A percentile compares a stretch with the other conserved stretches of the same genome.
Evolutionary conservation across 306 rosid genomes (phyloP).

Genomic region (Sicyos baderoa): DNA sequence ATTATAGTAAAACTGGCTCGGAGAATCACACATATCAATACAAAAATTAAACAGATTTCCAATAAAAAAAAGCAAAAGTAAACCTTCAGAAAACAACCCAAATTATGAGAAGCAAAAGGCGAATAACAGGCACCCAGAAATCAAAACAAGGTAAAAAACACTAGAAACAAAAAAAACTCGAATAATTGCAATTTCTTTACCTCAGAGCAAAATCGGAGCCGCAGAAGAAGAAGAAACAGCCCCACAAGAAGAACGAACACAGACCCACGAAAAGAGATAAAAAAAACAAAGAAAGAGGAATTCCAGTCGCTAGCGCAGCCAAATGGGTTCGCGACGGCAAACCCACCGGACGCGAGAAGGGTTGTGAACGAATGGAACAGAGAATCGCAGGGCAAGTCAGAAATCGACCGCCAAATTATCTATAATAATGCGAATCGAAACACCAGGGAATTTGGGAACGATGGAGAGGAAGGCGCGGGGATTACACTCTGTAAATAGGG

Average conservation of each 20-base stretch:
- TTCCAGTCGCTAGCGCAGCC: not conserved
- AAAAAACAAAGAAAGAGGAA: slow-evolving; percentile 3
- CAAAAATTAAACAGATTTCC: not conserved
- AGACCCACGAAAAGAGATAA: slow-evolving; percentile 16
- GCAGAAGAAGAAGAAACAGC: not conserved
- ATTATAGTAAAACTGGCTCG: too few species aligned
- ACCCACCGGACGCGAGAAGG: slow-evolving; percentile 7
- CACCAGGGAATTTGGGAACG: slow-evolving; percentile 2
- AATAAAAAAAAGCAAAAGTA: slow-evolving; percentile 15
- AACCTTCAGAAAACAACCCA: slow-evolving; percentile 42
- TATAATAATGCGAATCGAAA: slow-evolving; percentile 6
- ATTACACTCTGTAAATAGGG: slow-evolving; percentile 16
- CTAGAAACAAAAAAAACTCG: not conserved
- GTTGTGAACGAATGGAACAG: slow-evolving; percentile 1
- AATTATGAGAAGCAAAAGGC: not conserved
- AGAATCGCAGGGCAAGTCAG: not conserved
- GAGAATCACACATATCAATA: too few species aligned
- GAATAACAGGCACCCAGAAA: not conserved
- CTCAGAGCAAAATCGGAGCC: slow-evolving; percentile 29
- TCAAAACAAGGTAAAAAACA: slow-evolving; percentile 5
- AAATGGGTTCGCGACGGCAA: not conserved
- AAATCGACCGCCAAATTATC: not conserved
- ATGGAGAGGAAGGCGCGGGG: slow-evolving; percentile 23
- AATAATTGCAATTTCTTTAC: slow-evolving; percentile 20
- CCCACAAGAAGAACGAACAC: slow-evolving; percentile 31